Base-by-base conservation (phyloP, 1,139 yeast genomes). In the Nakaseomyces sp. region DNA sequence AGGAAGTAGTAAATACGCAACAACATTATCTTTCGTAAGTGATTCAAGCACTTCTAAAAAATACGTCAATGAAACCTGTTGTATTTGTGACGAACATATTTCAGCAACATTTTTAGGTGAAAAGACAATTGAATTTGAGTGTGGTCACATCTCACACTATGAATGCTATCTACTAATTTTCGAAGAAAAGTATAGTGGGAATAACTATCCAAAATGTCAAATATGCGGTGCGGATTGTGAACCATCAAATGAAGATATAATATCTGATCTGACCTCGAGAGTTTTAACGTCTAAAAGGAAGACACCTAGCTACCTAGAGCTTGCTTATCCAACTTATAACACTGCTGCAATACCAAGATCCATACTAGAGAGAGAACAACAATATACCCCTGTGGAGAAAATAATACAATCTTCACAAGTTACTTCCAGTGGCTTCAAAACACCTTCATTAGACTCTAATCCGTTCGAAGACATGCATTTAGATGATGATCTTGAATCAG, bases 31-130 rank as follows among this genome's bases (percentile, higher is more conserved):
- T 15, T 24, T 18, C 15, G 32, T 26, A 15, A 28, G 18, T 3
- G 44, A 46, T 5, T 40, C 39, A 18, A 43, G 45, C 10, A 50
- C 54, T 10, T 50, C 55, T 15, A 55, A 58, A 49, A 51, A 52
- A 33, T 58, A 47, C 43, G 45, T 53, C 3, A 56, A 56, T 9
- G 57, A 56, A 30, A 43, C 36, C 2, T 68, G 73, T 46, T 53
- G 58, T 7, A 52, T 67, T 18, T 68, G 72, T 49, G 59, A 60
- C 10, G 72, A 68, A 38, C 49, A 53, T 4, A 51, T 67, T 30
- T 53, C 57, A 6, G 50, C 53, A 7, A 55, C 56, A 28, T 54
- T 67, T 19, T 32, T 49, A 1, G 67, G 65, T 8, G 72, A 67
- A 51, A 63, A 58, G 41, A 51, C 60, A 1, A 44, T 68, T 3